A percentile compares a stretch with the other conserved stretches of the same genome.
Evolutionary conservation across 2,329 filamentous ascomycete species (phyloP).

Genomic region (Fusarium illudens): DNA sequence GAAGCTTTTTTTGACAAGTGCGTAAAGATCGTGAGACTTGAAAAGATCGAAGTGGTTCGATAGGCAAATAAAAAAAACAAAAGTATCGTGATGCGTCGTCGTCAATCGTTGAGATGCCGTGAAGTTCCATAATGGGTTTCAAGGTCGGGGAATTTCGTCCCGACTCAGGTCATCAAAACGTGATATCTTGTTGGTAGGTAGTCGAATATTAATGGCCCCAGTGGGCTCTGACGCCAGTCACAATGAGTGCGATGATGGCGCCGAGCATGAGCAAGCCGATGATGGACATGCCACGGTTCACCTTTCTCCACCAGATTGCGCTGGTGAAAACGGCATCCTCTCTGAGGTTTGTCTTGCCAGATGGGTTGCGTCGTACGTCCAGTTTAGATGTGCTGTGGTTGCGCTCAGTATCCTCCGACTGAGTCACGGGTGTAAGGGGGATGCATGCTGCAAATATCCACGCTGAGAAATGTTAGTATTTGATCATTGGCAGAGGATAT

Average conservation of each 20-base stretch:
- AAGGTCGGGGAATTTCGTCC: not conserved
- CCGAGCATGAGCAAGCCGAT: constrained; percentile 64
- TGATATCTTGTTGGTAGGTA: constrained; percentile 20
- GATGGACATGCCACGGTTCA: constrained; percentile 67
- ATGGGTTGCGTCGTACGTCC: constrained; percentile 48
- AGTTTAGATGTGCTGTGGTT: constrained; percentile 52
- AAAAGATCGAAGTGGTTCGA: constrained; percentile 21
- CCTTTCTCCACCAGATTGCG: constrained; percentile 66
- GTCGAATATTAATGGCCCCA: constrained; percentile 50
- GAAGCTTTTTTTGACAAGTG: constrained; percentile 22
- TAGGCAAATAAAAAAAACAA: constrained; percentile 32
- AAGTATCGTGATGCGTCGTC: constrained; percentile 39
- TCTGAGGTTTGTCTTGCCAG: constrained; percentile 46
- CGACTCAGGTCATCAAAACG: constrained; percentile 29
- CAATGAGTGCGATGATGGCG: constrained; percentile 59
- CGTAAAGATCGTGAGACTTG: constrained; percentile 37
- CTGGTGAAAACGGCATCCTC: constrained; percentile 60
- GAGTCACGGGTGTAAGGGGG: constrained; percentile 70
- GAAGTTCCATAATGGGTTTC: constrained; percentile 21
- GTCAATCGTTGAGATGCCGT: constrained; percentile 41
- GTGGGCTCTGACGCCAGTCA: constrained; percentile 60
- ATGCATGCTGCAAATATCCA: constrained; percentile 84
- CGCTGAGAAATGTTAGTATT: constrained; percentile 54
- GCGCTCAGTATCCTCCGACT: constrained; percentile 60
- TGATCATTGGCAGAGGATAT: not conserved